phyloP scores from a whole-genome alignment of 2,329 filamentous ascomycete species.

The Botryosphaeria agaves region DNA sequence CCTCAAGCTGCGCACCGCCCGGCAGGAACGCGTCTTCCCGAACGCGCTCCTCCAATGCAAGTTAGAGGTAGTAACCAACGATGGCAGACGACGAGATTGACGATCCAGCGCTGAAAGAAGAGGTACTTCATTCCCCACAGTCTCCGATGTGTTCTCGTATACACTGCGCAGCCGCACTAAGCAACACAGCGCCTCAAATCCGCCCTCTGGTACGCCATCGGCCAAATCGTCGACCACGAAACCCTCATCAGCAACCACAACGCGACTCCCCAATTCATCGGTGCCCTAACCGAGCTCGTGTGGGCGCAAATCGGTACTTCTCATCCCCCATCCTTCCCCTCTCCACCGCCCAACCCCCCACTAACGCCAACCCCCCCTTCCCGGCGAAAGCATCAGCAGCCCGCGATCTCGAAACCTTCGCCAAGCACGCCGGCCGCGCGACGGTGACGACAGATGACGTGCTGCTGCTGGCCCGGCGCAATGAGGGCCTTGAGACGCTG shows the following conservation, averaged over 20 bases:
- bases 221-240: conserved; percentile 79
- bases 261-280: conserved; percentile 42
- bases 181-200: conserved; percentile 55
- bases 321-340: background rate
- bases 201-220: conserved; percentile 68
- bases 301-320: conserved; percentile 67
- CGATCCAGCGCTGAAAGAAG: conserved; percentile 12
- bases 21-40: too few relatives aligned
- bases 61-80: too few relatives aligned
- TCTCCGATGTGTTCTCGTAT: too few relatives aligned
- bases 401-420: conserved; percentile 46
- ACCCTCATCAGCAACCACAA: conserved; percentile 57
- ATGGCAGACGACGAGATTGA: conserved; percentile 6
- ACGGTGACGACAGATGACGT: conserved; percentile 79
- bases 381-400: conserved; percentile 30
- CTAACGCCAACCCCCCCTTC: conserved; percentile 1
- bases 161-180: background rate
- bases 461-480: conserved; percentile 68
- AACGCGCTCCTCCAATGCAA: too few relatives aligned
- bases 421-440: conserved; percentile 62
- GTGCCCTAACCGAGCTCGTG: conserved; percentile 63
- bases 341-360: background rate
- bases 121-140: conserved; percentile 8
- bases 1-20: too few relatives aligned
- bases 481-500: conserved; percentile 66